Evolutionary conservation across 2,329 filamentous ascomycete genomes (phyloP), one percentile per base, ranked within the genome.

Genomic region (Diaporthe sp.): DNA sequence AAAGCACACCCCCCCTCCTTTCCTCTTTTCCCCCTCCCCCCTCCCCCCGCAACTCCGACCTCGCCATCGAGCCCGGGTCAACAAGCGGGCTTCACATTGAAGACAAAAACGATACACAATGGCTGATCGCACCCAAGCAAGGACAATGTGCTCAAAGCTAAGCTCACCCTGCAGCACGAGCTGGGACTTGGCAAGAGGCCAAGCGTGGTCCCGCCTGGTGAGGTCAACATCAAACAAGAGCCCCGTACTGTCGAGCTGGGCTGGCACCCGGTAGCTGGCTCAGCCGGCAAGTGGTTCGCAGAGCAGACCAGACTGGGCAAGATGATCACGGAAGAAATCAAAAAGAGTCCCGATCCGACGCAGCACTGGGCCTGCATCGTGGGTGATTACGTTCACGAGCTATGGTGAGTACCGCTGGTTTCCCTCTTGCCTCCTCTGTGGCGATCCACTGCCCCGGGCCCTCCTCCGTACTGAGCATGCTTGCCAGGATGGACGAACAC

Each of bases 321-420:
- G 80, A 82, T 88, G 83, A 90, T 91, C 74, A 89, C 87, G 0
- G 86, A 89, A 60, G 87, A 85, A 76, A 86, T 89, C 71, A 86
- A 88, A 77, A 84, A 83, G 73, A 90, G 88, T 76, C 89, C 89
- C 0, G 89, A 91, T 78, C 89, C 89, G 4, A 90, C 88, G 5
- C 89, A 91, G 81, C 89, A 91, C 78, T 91, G 89, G 89, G 89
- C 88, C 3, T 87, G 91, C 1, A 82, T 91, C 0, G 88, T 91
- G 0, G 89, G 88, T 2, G 88, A 87, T 17, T 91, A 84, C 78
- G 86, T 85, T 1, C 89, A 91, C 78, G 84, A 91, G 79, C 81
- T 91, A n/a, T 91, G 89, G 89, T 67, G 10, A 17, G 61, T 67
- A 50, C 6, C 2, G 30, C 30, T 25, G 28, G 19, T 35, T 12